Evolutionary conservation across 1,139 yeast species (phyloP), one percentile per base, ranked within the genome.

Genomic region (Petasospora rhodanensis): DNA sequence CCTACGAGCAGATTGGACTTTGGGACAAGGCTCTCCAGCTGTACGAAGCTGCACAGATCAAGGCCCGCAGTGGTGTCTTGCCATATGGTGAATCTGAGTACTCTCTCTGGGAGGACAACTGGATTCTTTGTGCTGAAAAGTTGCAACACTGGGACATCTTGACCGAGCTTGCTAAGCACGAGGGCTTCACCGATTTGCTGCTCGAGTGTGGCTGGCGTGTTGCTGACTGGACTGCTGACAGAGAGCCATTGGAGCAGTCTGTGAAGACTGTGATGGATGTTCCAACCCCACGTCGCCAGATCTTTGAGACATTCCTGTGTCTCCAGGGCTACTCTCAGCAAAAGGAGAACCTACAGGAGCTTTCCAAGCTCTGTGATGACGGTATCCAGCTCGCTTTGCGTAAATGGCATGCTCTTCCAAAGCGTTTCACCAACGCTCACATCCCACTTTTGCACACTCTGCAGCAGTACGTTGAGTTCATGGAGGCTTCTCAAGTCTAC

Each of bases 191-290:
- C 0, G 99, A 93, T 54, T 67, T 93, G 46, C 63, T 93, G 24
- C 66, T 93, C 18, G 99, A 93, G 59, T 93, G 99, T 68, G 98
- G 97, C 28, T 93, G 99, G 99, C 71, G 98, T 55, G 95, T 91
- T 30, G 97, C 98, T 7, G 97, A 93, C 53, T 93, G 99, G 99
- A 82, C 82, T 41, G 80, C 94, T 14, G 98, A 93, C 50, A 73
- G 93, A 45, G 98, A 89, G 42, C 91, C 97, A 0, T 66, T 93
- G 29, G 97, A 89, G 53, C 96, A 86, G 55, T 83, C 96, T 1
- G 94, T 91, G 21, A 85, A 87, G 57, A 84, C 93, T 32, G 95
- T 91, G 3, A 87, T 91, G 96, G 99, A 93, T 60, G 96, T 87
- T 19, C 98, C 98, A 9, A 91, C 98, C 0, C 97, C 98, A 4